Conservation (phyloP, 306 rosid genomes). For the Quercus wislizeni region DNA sequence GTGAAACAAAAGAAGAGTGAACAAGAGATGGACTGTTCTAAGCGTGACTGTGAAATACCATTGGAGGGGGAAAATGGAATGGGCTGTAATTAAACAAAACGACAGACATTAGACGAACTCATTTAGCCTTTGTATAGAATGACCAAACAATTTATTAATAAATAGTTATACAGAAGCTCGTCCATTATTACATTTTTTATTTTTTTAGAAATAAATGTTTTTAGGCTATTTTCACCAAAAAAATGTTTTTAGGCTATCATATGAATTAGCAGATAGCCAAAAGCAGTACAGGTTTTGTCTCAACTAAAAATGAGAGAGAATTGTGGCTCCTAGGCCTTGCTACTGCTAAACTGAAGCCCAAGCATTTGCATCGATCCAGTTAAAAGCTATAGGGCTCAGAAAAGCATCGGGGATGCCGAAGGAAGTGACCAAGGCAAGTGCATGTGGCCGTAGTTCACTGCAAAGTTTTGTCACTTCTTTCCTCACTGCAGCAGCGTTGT, state of each 20-base stretch:
- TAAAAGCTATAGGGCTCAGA: constrained; percentile 77
- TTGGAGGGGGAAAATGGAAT: too few species aligned
- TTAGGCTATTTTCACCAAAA: not conserved
- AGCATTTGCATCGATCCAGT: constrained; percentile 83
- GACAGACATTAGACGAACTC: not conserved
- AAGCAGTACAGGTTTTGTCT: not conserved
- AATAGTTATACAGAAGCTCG: not conserved
- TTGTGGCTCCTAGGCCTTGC: constrained; percentile 14
- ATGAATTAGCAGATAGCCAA: not conserved
- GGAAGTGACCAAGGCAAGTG: constrained; percentile 83
- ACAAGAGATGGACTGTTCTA: too few species aligned
- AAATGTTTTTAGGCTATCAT: constrained; percentile 1
- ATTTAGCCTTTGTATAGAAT: not conserved
- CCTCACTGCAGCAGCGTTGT: constrained; percentile 61
- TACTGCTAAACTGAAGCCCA: constrained; percentile 64
- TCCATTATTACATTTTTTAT: not conserved
- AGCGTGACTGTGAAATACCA: too few species aligned
- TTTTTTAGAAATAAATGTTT: not conserved
- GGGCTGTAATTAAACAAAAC: not conserved
- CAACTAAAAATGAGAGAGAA: constrained; percentile 1
- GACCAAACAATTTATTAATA: not conserved
- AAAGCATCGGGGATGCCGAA: constrained; percentile 93
- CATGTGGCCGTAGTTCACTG: constrained; percentile 73
- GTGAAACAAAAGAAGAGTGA: too few species aligned
- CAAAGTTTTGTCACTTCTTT: constrained; percentile 73